A percentile compares a stretch with the other conserved stretches of the same genome.
These are phyloP conservation scores for Blastosporella zonata DNA, from an alignment of 1,284 basidiomycete species.

Conservation along the genomic window DNA sequence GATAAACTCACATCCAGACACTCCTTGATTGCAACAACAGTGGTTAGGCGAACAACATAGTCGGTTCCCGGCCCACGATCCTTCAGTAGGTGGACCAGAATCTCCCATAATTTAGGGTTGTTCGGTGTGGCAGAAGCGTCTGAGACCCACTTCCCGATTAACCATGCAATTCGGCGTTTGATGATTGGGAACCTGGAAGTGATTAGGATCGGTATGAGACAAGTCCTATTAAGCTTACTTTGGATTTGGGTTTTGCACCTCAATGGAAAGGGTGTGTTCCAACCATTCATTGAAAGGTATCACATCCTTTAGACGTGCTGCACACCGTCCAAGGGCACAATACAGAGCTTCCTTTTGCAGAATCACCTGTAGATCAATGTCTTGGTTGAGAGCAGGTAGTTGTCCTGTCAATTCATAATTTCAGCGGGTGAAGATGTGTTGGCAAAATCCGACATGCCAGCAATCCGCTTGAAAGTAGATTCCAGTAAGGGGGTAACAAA, in stretches of 20 bases:
- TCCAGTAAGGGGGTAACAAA: slow-evolving; percentile 72
- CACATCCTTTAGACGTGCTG: slow-evolving; percentile 57
- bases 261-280: slow-evolving; percentile 50
- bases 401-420: slow-evolving; percentile 38
- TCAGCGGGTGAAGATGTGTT: slow-evolving; percentile 1
- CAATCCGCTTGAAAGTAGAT: slow-evolving; percentile 35
- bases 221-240: slow-evolving; percentile 39
- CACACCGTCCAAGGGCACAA: slow-evolving; percentile 84
- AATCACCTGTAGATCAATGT: slow-evolving; percentile 55
- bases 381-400: slow-evolving; percentile 36
- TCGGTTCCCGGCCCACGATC: slow-evolving; percentile 72
- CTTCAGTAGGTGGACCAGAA: slow-evolving; percentile 70
- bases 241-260: slow-evolving; percentile 55
- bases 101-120: slow-evolving; percentile 72
- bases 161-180: slow-evolving; percentile 87
- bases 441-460: slow-evolving; percentile 25
- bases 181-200: slow-evolving; percentile 74
- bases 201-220: background rate
- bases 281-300: slow-evolving; percentile 73
- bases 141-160: slow-evolving; percentile 81
- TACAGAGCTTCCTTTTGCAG: slow-evolving; percentile 86
- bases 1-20: slow-evolving; percentile 74
- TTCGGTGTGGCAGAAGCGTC: slow-evolving; percentile 63
- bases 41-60: slow-evolving; percentile 78
- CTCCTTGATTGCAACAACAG: slow-evolving; percentile 72